Percentiles rank a stretch among this genome's conserved stretches.
phyloP scores from a whole-genome alignment of 2,329 filamentous ascomycete species.

The Exophiala viscosa region DNA sequence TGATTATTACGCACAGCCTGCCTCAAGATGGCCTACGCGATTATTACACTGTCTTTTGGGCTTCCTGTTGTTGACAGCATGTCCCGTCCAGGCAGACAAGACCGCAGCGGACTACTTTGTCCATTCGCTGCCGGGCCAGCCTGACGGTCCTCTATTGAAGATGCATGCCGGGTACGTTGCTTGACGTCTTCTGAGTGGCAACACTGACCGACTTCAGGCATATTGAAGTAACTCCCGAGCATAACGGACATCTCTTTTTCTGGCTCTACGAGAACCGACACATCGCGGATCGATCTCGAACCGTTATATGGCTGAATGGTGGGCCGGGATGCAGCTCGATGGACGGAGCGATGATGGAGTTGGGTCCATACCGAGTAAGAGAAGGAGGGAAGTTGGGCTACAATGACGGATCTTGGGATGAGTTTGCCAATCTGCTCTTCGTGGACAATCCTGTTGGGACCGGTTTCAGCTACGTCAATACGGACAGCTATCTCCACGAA shows the following conservation, averaged over 20 bases:
- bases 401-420: conserved; percentile 96
- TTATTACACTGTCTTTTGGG: conserved; percentile 12
- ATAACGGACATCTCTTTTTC: conserved; percentile 95
- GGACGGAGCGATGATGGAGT: conserved; percentile 93
- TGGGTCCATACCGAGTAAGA: conserved; percentile 85
- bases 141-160: conserved; percentile 74
- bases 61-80: conserved; percentile 4
- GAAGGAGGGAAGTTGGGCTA: conserved; percentile 67
- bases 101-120: conserved; percentile 87
- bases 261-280: conserved; percentile 97
- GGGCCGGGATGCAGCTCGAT: conserved; percentile 96
- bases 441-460: conserved; percentile 97
- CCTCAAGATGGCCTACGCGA: conserved; percentile 12
- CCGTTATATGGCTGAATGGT: conserved; percentile 95
- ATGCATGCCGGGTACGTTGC: conserved; percentile 91
- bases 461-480: conserved; percentile 92
- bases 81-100: conserved; percentile 43
- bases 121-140: conserved; percentile 76
- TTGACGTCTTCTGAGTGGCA: not conserved
- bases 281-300: conserved; percentile 85
- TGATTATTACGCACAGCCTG: not conserved
- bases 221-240: conserved; percentile 78
- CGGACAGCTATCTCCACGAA: conserved; percentile 79
- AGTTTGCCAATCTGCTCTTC: conserved; percentile 95
- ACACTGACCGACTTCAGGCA: conserved; percentile 56